Conservation (phyloP, 805 yeast genomes). For the Candida sphagnicola region DNA sequence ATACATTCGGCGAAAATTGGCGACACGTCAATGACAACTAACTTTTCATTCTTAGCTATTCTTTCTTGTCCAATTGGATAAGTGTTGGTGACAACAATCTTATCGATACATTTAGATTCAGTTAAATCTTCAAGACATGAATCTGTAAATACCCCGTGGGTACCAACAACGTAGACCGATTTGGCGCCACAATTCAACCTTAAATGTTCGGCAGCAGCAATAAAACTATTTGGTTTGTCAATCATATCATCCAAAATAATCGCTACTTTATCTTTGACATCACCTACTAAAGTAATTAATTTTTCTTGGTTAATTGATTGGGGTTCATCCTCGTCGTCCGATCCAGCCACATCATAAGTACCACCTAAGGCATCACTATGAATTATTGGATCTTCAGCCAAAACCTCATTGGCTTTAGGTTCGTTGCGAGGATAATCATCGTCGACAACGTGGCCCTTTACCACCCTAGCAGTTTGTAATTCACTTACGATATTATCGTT, state of each 20-base stretch:
- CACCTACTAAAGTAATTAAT: slow-evolving; percentile 93
- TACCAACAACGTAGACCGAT: slow-evolving; percentile 83
- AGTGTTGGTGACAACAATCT: slow-evolving; percentile 92
- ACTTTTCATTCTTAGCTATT: slow-evolving; percentile 51
- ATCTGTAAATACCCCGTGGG: slow-evolving; percentile 92
- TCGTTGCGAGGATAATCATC: slow-evolving; percentile 51
- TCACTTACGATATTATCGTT: slow-evolving; percentile 70
- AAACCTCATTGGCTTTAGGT: slow-evolving; percentile 8
- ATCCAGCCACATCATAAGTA: slow-evolving; percentile 65
- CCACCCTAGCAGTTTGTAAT: slow-evolving; percentile 92
- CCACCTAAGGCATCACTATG: slow-evolving; percentile 70
- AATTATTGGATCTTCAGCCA: slow-evolving; percentile 11
- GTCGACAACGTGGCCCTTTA: slow-evolving; percentile 95
- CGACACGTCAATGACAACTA: slow-evolving; percentile 87
- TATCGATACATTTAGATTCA: slow-evolving; percentile 78
- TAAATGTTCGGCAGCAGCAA: slow-evolving; percentile 98
- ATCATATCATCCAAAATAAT: slow-evolving; percentile 95
- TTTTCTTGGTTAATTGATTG: slow-evolving; percentile 64
- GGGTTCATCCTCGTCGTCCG: slow-evolving; percentile 86
- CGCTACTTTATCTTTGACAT: slow-evolving; percentile 87
- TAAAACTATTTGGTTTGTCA: slow-evolving; percentile 89
- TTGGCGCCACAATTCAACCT: slow-evolving; percentile 95
- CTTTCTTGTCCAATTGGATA: slow-evolving; percentile 77
- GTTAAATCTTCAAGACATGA: slow-evolving; percentile 78
- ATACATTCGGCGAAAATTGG: slow-evolving; percentile 97